phyloP scores from a whole-genome alignment of 768 basidiomycete genomes.

The Mrakia blollopis region DNA sequence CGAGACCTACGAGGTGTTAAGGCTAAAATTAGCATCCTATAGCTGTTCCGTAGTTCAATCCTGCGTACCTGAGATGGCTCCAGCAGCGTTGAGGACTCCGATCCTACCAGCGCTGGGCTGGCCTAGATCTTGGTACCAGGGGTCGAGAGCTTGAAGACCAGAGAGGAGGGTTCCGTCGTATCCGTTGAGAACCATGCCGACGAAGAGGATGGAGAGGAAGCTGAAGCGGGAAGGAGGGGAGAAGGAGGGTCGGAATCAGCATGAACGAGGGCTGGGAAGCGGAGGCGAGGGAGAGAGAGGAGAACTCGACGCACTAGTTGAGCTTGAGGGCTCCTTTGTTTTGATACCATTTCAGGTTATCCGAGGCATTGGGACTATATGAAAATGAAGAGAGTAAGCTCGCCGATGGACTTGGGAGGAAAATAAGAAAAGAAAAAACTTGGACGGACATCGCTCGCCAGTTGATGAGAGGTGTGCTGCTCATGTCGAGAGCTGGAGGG shows the following conservation, averaged over 20 bases:
- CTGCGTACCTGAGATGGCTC: conserved; percentile 42
- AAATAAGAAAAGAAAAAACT: neutral
- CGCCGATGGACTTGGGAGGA: neutral
- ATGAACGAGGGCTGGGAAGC: neutral
- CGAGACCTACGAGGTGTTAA: too few species aligned
- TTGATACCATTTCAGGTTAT: conserved; percentile 42
- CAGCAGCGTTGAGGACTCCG: conserved; percentile 45
- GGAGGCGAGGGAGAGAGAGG: neutral
- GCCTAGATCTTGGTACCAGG: conserved; percentile 44
- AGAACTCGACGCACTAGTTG: conserved; percentile 42
- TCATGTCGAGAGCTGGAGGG: neutral
- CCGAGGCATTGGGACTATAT: conserved; percentile 43
- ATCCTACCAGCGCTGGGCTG: conserved; percentile 40
- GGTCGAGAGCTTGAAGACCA: conserved; percentile 40
- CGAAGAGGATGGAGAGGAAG: conserved; percentile 45
- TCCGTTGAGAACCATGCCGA: conserved; percentile 46
- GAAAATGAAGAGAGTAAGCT: neutral
- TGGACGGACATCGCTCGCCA: conserved; percentile 20
- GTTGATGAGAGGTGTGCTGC: neutral
- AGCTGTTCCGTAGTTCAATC: too few species aligned
- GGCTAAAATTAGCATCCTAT: too few species aligned
- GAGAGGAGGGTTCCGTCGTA: conserved; percentile 33
- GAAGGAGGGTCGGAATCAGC: neutral
- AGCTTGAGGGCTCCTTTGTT: conserved; percentile 45
- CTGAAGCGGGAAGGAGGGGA: conserved; percentile 32